A percentile compares a stretch with the other conserved stretches of the same genome.
These are phyloP conservation scores for Camelina sativa DNA, from an alignment of 345 rosid species.

Conservation along the genomic window DNA sequence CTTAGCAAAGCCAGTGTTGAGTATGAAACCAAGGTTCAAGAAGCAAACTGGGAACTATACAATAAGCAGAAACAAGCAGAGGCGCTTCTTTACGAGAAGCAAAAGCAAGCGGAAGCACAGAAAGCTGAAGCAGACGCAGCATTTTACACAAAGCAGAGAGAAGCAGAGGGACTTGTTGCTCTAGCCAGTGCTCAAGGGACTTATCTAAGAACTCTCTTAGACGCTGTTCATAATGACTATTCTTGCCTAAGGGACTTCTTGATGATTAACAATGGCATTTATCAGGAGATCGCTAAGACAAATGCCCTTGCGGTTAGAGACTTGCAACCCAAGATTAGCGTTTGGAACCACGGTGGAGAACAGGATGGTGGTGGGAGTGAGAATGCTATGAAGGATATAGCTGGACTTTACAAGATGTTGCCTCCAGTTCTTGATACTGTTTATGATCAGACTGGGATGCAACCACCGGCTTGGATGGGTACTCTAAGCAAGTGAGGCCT, in stretches of 20 bases:
- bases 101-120: slow-evolving; percentile 69
- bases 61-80: slow-evolving; percentile 73
- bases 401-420: slow-evolving; percentile 70
- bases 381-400: slow-evolving; percentile 63
- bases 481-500: slow-evolving; percentile 13
- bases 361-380: slow-evolving; percentile 32
- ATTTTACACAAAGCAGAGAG: slow-evolving; percentile 59
- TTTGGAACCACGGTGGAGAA: slow-evolving; percentile 62
- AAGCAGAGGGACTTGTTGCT: slow-evolving; percentile 69
- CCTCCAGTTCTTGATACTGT: slow-evolving; percentile 80
- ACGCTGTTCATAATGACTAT: slow-evolving; percentile 61
- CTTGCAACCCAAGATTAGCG: slow-evolving; percentile 68
- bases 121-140: slow-evolving; percentile 69
- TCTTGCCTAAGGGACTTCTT: slow-evolving; percentile 59
- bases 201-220: slow-evolving; percentile 59
- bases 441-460: slow-evolving; percentile 81
- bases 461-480: slow-evolving; percentile 74
- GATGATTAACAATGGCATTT: slow-evolving; percentile 62
- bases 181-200: slow-evolving; percentile 68
- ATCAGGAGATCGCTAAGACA: slow-evolving; percentile 59
- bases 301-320: slow-evolving; percentile 68
- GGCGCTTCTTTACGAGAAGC: slow-evolving; percentile 56
- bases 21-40: slow-evolving; percentile 79
- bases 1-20: slow-evolving; percentile 80
- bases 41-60: slow-evolving; percentile 72